Conservation (phyloP, 2,329 filamentous ascomycete species). For the Davidsoniella virescens region DNA sequence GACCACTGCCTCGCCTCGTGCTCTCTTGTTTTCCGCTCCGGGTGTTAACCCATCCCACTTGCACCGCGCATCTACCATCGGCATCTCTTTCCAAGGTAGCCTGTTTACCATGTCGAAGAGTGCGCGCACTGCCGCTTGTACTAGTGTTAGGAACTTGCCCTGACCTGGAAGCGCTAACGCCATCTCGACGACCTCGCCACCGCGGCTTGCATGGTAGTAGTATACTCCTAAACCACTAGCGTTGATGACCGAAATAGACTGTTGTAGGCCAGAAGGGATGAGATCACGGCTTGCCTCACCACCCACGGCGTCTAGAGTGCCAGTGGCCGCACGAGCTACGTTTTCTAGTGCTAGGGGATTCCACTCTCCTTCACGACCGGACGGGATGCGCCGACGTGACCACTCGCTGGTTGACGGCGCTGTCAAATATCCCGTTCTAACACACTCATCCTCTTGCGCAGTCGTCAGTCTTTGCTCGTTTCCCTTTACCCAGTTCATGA, state of each 20-base stretch:
- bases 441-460: constrained; percentile 38
- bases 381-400: neutral
- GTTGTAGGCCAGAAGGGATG: constrained; percentile 19
- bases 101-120: constrained; percentile 35
- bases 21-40: constrained; percentile 30
- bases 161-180: constrained; percentile 50
- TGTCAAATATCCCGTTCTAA: constrained; percentile 53
- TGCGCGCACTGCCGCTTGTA: constrained; percentile 27
- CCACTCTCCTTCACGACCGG: constrained; percentile 26
- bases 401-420: constrained; percentile 17
- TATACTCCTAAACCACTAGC: neutral
- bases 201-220: neutral
- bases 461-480: constrained; percentile 23
- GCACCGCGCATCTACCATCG: constrained; percentile 45
- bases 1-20: constrained; percentile 34
- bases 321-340: constrained; percentile 10
- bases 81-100: constrained; percentile 44
- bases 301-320: constrained; percentile 33
- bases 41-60: constrained; percentile 34
- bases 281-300: constrained; percentile 24
- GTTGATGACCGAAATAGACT: constrained; percentile 1
- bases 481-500: constrained; percentile 22
- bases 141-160: constrained; percentile 50
- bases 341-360: constrained; percentile 31
- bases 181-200: constrained; percentile 20